Conservation (phyloP, 1,284 basidiomycete genomes). For the Puccinia polysora region DNA sequence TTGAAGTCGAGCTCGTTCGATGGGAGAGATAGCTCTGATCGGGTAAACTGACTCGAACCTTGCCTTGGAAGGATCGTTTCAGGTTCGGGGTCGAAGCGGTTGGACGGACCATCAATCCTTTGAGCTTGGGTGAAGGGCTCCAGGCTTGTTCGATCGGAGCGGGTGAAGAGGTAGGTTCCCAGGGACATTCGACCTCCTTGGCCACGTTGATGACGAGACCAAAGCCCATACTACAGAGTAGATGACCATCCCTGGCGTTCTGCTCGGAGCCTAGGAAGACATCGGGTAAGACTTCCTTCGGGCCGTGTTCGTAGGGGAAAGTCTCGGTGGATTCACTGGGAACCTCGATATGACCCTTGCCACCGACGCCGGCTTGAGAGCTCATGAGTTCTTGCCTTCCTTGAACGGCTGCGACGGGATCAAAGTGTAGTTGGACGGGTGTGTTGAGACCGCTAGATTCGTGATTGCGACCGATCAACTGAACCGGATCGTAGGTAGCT, state of each 20-base stretch:
- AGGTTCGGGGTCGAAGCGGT: constrained; percentile 68
- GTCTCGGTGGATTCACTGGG: constrained; percentile 42
- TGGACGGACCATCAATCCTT: constrained; percentile 52
- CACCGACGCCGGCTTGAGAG: constrained; percentile 35
- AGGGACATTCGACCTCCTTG: constrained; percentile 79
- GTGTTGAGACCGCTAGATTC: constrained; percentile 12
- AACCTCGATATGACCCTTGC: constrained; percentile 37
- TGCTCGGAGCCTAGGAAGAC: constrained; percentile 92
- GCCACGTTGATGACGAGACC: constrained; percentile 86
- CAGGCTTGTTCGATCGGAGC: background rate
- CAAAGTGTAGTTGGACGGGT: constrained; percentile 29
- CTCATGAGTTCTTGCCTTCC: constrained; percentile 39
- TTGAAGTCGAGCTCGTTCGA: constrained; percentile 4
- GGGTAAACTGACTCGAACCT: constrained; percentile 7
- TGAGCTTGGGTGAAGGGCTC: constrained; percentile 10
- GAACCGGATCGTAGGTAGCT: constrained; percentile 13
- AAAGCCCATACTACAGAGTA: constrained; percentile 68
- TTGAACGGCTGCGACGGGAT: constrained; percentile 23
- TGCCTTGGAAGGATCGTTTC: constrained; percentile 52
- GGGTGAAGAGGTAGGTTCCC: constrained; percentile 40
- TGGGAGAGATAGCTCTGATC: background rate
- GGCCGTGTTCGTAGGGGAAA: constrained; percentile 74
- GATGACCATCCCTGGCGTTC: constrained; percentile 73
- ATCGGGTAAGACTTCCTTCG: constrained; percentile 79
- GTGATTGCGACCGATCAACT: constrained; percentile 24